Percentiles rank a stretch among this genome's conserved stretches.
These are phyloP conservation scores for Apiospora rasikravindrae DNA, from an alignment of 2,329 filamentous ascomycete genomes.

Conservation along the genomic window DNA sequence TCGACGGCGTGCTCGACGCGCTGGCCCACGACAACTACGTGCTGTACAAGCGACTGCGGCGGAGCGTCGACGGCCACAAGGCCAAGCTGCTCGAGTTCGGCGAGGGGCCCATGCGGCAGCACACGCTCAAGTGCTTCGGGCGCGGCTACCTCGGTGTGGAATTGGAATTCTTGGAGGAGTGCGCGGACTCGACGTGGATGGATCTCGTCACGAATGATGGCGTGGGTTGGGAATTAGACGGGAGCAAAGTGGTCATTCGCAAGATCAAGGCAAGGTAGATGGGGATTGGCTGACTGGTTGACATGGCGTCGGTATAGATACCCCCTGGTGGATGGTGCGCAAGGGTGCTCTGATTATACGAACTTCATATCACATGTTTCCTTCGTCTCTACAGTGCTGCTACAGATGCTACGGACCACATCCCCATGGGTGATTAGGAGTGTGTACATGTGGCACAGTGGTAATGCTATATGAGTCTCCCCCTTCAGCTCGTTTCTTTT, in stretches of 20 bases:
- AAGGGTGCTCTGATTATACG: neutral
- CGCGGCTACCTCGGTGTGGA: constrained; percentile 80
- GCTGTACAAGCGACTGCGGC: constrained; percentile 73
- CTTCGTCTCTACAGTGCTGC: neutral
- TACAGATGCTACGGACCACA: neutral
- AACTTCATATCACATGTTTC: neutral
- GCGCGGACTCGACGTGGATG: constrained; percentile 73
- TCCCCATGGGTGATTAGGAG: neutral
- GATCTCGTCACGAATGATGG: constrained; percentile 70
- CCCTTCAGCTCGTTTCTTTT: neutral
- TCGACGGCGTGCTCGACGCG: constrained; percentile 72
- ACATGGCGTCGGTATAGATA: neutral
- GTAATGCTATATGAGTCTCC: too few species aligned
- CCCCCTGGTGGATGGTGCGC: neutral
- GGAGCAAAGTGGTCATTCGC: constrained; percentile 76
- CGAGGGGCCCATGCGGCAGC: constrained; percentile 72
- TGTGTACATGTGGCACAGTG: neutral
- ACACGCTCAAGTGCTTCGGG: constrained; percentile 86
- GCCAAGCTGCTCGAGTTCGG: constrained; percentile 82
- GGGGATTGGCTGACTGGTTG: neutral
- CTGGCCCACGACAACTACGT: constrained; percentile 85
- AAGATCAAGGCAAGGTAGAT: constrained; percentile 51
- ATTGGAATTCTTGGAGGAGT: constrained; percentile 69
- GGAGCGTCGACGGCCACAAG: constrained; percentile 79
- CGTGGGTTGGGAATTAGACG: constrained; percentile 85